A percentile compares a stretch with the other conserved stretches of the same genome.
Evolutionary conservation across 352 stramenopile genomes (phyloP).

Genomic region (Pythium diclinum): DNA sequence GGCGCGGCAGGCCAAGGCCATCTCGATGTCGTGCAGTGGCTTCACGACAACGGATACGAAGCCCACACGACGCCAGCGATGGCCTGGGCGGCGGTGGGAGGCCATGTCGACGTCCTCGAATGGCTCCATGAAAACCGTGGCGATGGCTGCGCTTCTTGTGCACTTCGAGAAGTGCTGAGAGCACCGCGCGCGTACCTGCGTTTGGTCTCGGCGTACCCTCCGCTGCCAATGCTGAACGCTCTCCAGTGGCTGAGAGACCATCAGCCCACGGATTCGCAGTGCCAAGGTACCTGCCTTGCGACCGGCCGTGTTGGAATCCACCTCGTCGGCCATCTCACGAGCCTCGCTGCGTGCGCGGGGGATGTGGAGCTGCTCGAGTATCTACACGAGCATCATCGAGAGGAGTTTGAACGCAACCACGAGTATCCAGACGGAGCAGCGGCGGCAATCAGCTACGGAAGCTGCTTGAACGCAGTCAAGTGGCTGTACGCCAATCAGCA

Average conservation of each 20-base stretch:
- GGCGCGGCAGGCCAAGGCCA: neutral
- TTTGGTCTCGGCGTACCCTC: no score
- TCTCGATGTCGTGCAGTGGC: neutral
- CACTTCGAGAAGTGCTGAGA: neutral
- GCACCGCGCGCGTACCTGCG: neutral
- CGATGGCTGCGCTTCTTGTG: neutral
- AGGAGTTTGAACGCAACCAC: neutral
- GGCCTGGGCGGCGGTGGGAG: neutral
- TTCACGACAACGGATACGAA: neutral
- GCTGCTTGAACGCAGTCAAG: neutral
- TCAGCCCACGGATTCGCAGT: neutral
- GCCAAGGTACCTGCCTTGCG: neutral
- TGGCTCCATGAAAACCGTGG: neutral
- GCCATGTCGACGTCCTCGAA: neutral
- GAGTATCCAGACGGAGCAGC: neutral
- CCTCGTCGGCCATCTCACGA: neutral
- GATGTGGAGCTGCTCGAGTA: neutral
- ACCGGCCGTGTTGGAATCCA: neutral
- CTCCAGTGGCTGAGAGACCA: neutral
- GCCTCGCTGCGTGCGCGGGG: neutral
- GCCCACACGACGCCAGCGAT: neutral
- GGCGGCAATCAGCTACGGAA: no score
- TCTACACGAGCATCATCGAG: neutral
- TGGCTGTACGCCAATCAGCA: neutral
- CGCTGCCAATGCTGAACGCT: neutral